Evolutionary conservation across 1,139 yeast species (phyloP), one percentile per base, ranked within the genome.

Genomic region (Hansenula lynferdii): DNA sequence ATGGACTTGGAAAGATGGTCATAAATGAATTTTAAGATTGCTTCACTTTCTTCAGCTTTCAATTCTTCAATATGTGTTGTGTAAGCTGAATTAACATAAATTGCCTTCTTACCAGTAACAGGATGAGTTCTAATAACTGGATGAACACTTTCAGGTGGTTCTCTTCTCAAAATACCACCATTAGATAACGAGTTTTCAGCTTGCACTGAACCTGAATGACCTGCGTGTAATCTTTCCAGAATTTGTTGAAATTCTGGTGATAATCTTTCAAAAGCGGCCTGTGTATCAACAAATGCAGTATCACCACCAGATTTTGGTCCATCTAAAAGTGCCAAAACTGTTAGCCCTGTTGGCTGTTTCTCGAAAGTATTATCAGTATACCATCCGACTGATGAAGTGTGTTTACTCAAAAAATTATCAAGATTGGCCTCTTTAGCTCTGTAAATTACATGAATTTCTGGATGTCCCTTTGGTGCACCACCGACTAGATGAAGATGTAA

Each of bases 351-450:
- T 14, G 89, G 85, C 57, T 81, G 86, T 41, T 69, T 61, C 54
- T 81, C 89, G 57, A 80, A 81, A 17, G 82, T 67, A 28, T 78
- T 80, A 54, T 81, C 89, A 2, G 84, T 70, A 57, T 82, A 89
- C 78, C 80, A 80, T 27, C 37, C 61, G 28, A 68, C 61, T 32
- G 62, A 60, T 38, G 63, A 64, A 31, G 58, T 58, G 44, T 61
- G 62, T 26, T 57, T 57, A 17, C 60, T 49, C 42, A 69, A 67
- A 14, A 62, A 56, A 31, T 60, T 53, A 28, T 55, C 54, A 39
- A 60, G 61, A 21, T 50, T 48, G 27, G 58, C 58, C 44, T 66
- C 67, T 17, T 70, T 66, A 47, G 75, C 65, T 49, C 77, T 67
- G 54, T 70, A 78, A 26, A 79, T 77, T 38, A 78, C 61, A 51